Conservation (phyloP, 2,329 filamentous ascomycete species). For the Arthroderma sp. region DNA sequence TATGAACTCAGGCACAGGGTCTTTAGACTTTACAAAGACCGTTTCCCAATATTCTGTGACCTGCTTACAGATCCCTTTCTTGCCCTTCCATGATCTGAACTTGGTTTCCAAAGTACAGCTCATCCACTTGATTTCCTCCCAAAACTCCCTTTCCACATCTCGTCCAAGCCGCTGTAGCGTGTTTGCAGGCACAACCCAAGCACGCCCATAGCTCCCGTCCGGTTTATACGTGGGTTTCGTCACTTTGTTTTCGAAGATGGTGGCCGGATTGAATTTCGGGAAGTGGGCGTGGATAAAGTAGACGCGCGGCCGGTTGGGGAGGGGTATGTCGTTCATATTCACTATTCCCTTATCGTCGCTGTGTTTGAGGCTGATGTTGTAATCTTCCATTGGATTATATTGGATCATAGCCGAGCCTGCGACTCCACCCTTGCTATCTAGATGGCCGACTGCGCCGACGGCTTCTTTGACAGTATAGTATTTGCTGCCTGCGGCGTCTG, state of each 20-base stretch:
- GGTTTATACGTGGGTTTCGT: constrained; percentile 24
- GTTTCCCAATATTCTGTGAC: constrained; percentile 11
- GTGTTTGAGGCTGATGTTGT: constrained; percentile 21
- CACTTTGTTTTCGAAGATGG: constrained; percentile 22
- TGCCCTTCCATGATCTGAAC: constrained; percentile 22
- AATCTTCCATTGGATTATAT: constrained; percentile 24
- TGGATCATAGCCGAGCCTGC: constrained; percentile 28
- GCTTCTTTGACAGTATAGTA: constrained; percentile 31
- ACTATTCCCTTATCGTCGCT: constrained; percentile 19
- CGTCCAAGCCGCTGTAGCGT: constrained; percentile 24
- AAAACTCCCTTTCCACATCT: constrained; percentile 25
- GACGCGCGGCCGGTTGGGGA: constrained; percentile 13
- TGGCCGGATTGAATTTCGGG: constrained; percentile 28
- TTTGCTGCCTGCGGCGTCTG: constrained; percentile 24
- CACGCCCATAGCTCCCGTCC: constrained; percentile 23
- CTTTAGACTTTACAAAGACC: constrained; percentile 1
- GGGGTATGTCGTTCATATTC: constrained; percentile 16
- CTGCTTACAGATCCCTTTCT: constrained; percentile 12
- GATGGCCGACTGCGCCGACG: constrained; percentile 22
- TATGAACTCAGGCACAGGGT: too few species aligned
- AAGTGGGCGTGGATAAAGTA: constrained; percentile 29
- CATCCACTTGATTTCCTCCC: constrained; percentile 30
- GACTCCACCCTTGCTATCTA: constrained; percentile 15
- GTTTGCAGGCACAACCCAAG: constrained; percentile 23
- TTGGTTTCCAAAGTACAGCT: constrained; percentile 22